Evolutionary conservation across 2,329 filamentous ascomycete genomes (phyloP).

Genomic region (Graphium sp.): DNA sequence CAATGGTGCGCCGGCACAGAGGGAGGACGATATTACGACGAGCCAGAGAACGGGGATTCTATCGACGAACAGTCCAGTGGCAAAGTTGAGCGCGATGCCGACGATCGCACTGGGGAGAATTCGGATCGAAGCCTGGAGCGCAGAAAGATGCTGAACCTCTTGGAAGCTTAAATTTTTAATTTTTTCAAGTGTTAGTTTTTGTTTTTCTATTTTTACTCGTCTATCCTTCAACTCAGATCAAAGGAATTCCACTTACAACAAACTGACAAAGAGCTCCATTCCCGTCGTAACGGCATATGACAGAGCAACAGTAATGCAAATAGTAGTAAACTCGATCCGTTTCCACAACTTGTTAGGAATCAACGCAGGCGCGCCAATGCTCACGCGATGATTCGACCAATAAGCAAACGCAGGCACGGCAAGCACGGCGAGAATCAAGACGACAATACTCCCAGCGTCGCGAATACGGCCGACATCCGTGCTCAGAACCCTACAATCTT

Average conservation of each 20-base stretch:
- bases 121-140: constrained; percentile 24
- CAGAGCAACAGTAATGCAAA: constrained; percentile 32
- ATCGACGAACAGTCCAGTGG: constrained; percentile 26
- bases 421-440: constrained; percentile 23
- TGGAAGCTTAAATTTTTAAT: constrained; percentile 24
- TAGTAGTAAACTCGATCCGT: constrained; percentile 34
- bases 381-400: constrained; percentile 34
- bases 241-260: constrained; percentile 22
- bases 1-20: constrained; percentile 27
- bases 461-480: constrained; percentile 20
- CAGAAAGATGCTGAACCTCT: constrained; percentile 25
- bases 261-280: constrained; percentile 26
- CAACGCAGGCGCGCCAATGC: constrained; percentile 27
- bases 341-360: constrained; percentile 47
- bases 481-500: constrained; percentile 15
- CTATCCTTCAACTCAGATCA: neutral
- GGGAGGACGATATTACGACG: constrained; percentile 18
- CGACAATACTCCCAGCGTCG: constrained; percentile 22
- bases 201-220: too few relatives aligned
- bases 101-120: constrained; percentile 27
- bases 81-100: constrained; percentile 22
- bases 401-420: constrained; percentile 29
- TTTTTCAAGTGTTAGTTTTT: constrained; percentile 3
- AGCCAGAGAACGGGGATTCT: constrained; percentile 20
- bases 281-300: constrained; percentile 25